These are phyloP conservation scores for Hypsizygus ulmarius DNA, from an alignment of 1,284 basidiomycete species.

Conservation along the genomic window DNA sequence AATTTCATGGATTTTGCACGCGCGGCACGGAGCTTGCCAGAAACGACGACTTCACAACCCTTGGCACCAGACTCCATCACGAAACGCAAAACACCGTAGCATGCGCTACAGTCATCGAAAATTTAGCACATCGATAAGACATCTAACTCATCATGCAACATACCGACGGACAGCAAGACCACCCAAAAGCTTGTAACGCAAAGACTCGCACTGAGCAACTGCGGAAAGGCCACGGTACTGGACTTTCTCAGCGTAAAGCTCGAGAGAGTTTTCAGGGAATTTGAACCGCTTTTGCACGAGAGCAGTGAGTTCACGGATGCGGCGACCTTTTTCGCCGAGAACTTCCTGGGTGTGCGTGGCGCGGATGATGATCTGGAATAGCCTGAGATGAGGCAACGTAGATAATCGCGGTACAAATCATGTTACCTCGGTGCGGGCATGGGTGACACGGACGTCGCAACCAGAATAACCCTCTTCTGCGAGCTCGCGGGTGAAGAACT, in stretches of 20 bases:
- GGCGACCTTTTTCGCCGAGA: conserved; percentile 98
- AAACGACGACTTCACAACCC: conserved; percentile 99
- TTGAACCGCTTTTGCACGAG: conserved; percentile 99
- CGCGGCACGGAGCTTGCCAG: conserved; percentile 98
- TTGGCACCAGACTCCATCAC: conserved; percentile 99
- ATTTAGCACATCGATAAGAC: conserved; percentile 1
- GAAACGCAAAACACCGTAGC: conserved; percentile 99
- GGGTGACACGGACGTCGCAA: conserved; percentile 99
- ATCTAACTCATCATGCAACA: conserved; percentile 18
- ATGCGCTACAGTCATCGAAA: conserved; percentile 62
- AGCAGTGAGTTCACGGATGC: conserved; percentile 97
- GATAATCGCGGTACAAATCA: conserved; percentile 3
- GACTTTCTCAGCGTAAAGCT: conserved; percentile 99
- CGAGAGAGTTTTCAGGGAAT: conserved; percentile 98
- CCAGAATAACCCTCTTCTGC: conserved; percentile 99
- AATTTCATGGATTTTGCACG: conserved; percentile 99
- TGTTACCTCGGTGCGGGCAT: conserved; percentile 92
- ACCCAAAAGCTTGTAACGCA: conserved; percentile 99
- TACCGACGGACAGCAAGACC: conserved; percentile 98
- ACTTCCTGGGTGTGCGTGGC: conserved; percentile 99
- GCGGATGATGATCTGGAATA: conserved; percentile 93
- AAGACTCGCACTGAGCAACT: conserved; percentile 97
- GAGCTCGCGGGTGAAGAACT: conserved; percentile 98
- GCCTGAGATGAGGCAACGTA: conserved; percentile 5
- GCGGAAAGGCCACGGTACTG: conserved; percentile 99